These are phyloP conservation scores for Calocera cornea DNA, from an alignment of 768 basidiomycete species.

Conservation along the genomic window DNA sequence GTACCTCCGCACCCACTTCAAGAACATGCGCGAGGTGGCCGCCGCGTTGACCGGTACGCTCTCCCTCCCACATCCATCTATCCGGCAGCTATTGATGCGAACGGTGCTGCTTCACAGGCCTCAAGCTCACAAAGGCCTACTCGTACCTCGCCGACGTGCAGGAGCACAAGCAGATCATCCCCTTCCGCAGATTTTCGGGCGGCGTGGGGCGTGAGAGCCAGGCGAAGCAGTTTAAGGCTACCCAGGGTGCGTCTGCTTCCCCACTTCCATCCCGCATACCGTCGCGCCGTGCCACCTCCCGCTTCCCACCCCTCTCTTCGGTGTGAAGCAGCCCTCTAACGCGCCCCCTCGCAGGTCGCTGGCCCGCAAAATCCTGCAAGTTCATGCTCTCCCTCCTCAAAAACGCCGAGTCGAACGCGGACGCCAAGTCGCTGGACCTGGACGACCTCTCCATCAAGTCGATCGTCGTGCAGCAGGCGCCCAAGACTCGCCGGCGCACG, in stretches of 20 bases:
- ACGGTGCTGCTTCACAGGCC: conserved; percentile 35
- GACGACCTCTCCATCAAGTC: conserved; percentile 91
- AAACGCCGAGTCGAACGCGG: conserved; percentile 98
- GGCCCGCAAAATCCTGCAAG: conserved; percentile 98
- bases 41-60: conserved; percentile 79
- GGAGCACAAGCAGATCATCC: conserved; percentile 94
- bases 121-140: conserved; percentile 91
- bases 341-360: conserved; percentile 92
- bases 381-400: conserved; percentile 90
- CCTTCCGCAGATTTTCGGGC: conserved; percentile 90
- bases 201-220: conserved; percentile 90
- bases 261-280: not conserved
- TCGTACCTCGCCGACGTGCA: conserved; percentile 83
- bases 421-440: conserved; percentile 86
- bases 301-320: too few relatives aligned
- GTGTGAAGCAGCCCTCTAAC: too few relatives aligned
- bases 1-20: conserved; percentile 98
- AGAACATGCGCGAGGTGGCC: conserved; percentile 99
- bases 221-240: conserved; percentile 92
- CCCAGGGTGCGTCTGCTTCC: conserved; percentile 57
- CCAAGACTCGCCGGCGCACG: conserved; percentile 97
- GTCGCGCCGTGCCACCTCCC: not conserved
- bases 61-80: not conserved
- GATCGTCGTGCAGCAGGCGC: conserved; percentile 97
- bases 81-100: conserved; percentile 10